A percentile compares a stretch with the other conserved stretches of the same genome.
These are phyloP conservation scores for Vicia villosa DNA, from an alignment of 306 rosid species.

Conservation along the genomic window DNA sequence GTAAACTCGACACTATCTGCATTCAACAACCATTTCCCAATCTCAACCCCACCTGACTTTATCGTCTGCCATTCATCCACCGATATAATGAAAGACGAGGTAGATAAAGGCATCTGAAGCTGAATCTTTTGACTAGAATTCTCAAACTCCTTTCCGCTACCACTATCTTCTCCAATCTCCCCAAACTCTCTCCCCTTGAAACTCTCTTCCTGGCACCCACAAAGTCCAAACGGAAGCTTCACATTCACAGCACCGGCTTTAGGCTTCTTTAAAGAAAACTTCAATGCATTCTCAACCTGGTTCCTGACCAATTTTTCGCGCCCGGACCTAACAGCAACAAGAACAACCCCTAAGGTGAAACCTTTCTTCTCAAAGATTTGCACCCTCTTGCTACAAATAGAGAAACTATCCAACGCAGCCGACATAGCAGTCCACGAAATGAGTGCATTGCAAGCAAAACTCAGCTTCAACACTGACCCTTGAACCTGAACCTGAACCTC, in stretches of 20 bases:
- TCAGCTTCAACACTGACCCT: slow-evolving; percentile 69
- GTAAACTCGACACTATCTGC: slow-evolving; percentile 73
- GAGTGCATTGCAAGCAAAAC: slow-evolving; percentile 81
- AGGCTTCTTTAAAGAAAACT: slow-evolving; percentile 68
- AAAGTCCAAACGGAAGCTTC: slow-evolving; percentile 90
- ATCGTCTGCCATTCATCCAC: slow-evolving; percentile 97
- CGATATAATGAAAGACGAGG: slow-evolving; percentile 60
- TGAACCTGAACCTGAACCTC: slow-evolving; percentile 43
- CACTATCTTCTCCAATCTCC: slow-evolving; percentile 69
- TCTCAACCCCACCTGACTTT: slow-evolving; percentile 63
- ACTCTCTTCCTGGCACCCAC: slow-evolving; percentile 96
- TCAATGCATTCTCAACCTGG: slow-evolving; percentile 75
- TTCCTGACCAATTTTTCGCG: slow-evolving; percentile 66
- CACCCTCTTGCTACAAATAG: slow-evolving; percentile 79
- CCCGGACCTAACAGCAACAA: slow-evolving; percentile 59
- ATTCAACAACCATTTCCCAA: slow-evolving; percentile 80
- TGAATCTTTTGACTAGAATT: slow-evolving; percentile 56
- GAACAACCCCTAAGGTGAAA: slow-evolving; percentile 73
- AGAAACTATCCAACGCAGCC: slow-evolving; percentile 62
- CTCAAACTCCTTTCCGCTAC: slow-evolving; percentile 57
- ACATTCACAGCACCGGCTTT: slow-evolving; percentile 68
- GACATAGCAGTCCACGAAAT: slow-evolving; percentile 89
- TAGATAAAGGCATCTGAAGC: slow-evolving; percentile 72
- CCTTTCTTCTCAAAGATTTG: slow-evolving; percentile 93
- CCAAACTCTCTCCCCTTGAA: slow-evolving; percentile 64